Evolutionary conservation across 2,329 filamentous ascomycete genomes (phyloP).

Genomic region (Fusarium devonianum): DNA sequence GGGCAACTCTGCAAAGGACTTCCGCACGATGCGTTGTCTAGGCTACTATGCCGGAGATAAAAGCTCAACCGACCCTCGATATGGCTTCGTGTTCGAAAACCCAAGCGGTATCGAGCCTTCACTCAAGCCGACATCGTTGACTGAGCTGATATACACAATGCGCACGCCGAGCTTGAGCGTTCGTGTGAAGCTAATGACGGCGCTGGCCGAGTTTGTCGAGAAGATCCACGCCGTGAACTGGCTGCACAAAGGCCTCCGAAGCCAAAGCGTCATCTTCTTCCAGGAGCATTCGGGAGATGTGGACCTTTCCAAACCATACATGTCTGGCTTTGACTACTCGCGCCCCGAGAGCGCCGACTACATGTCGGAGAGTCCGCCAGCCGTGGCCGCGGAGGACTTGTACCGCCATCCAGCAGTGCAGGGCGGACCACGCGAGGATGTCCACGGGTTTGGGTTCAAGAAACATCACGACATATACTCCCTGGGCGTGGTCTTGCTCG

Average conservation of each 20-base stretch:
- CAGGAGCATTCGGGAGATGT: not conserved
- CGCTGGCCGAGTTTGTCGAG: not conserved
- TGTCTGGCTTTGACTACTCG: conserved; percentile 7
- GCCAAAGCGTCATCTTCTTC: conserved; percentile 3
- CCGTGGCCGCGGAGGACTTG: not conserved
- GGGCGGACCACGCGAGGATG: not conserved
- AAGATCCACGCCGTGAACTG: conserved; percentile 5
- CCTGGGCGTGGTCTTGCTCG: not conserved
- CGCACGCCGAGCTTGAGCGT: not conserved
- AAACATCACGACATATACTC: conserved; percentile 11
- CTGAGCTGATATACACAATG: not conserved
- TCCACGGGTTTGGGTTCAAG: not conserved
- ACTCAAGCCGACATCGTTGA: not conserved
- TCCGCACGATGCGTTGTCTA: conserved; percentile 1
- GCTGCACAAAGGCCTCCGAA: conserved; percentile 6
- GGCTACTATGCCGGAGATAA: not conserved
- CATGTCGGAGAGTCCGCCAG: not conserved
- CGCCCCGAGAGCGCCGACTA: not conserved
- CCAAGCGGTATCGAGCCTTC: not conserved
- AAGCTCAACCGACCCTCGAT: not conserved
- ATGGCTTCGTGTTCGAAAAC: not conserved
- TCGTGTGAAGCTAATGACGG: not conserved
- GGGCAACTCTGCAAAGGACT: not conserved
- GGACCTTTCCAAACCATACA: not conserved
- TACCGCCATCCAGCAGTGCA: conserved; percentile 6